Evolutionary conservation across 2,329 filamentous ascomycete species (phyloP).

Genomic region (Keithomyces neogunnii): DNA sequence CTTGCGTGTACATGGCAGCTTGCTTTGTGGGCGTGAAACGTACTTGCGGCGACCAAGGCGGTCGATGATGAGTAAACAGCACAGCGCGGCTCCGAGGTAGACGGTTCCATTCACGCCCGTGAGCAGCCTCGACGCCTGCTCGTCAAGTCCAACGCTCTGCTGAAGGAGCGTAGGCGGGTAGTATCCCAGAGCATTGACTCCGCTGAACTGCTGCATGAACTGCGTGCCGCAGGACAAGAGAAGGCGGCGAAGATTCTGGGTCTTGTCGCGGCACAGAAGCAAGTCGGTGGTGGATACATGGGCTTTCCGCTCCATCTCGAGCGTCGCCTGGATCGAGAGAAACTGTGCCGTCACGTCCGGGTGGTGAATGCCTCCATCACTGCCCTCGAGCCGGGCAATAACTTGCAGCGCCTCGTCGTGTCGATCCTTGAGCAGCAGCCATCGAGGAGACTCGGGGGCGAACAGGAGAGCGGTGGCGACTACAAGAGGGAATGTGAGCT

Average conservation of each 20-base stretch:
- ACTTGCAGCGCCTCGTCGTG: constrained; percentile 46
- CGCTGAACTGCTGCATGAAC: constrained; percentile 37
- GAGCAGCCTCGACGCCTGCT: constrained; percentile 43
- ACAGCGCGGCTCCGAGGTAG: constrained; percentile 27
- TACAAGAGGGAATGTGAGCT: constrained; percentile 28
- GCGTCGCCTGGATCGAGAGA: constrained; percentile 25
- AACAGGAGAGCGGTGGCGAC: constrained; percentile 18
- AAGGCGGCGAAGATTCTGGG: constrained; percentile 27
- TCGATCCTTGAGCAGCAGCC: constrained; percentile 44
- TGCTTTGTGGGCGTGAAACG: neutral
- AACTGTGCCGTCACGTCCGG: constrained; percentile 22
- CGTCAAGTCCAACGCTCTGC: constrained; percentile 42
- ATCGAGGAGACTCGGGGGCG: constrained; percentile 41
- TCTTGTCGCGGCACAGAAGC: constrained; percentile 27
- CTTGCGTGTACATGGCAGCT: no score
- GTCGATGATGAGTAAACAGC: constrained; percentile 30
- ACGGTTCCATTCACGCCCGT: constrained; percentile 41
- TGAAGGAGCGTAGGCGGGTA: constrained; percentile 48
- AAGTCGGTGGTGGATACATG: constrained; percentile 24
- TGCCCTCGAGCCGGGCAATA: constrained; percentile 39
- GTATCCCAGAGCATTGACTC: constrained; percentile 33
- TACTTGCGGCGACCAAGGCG: constrained; percentile 30
- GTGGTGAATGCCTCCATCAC: constrained; percentile 11
- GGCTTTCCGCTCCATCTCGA: constrained; percentile 25
- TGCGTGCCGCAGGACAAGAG: constrained; percentile 36